These are phyloP conservation scores for Takakia lepidozioides DNA, from an alignment of 225 moss, liverwort and hornwort species.

Conservation along the genomic window DNA sequence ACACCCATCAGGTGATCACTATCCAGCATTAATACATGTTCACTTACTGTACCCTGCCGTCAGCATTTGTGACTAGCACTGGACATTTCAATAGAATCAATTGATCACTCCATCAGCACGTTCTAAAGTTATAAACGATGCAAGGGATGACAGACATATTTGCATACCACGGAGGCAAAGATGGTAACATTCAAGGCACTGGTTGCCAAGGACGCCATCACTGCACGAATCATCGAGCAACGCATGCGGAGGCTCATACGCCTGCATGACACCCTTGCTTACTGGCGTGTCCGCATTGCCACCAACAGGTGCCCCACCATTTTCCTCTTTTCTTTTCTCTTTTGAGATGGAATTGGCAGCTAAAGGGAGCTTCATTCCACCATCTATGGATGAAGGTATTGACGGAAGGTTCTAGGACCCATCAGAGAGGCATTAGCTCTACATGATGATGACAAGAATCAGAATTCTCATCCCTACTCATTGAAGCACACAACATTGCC, in stretches of 20 bases:
- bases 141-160: constrained; percentile 40
- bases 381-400: no score
- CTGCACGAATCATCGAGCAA: constrained; percentile 70
- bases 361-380: no score
- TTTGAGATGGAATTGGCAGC: background rate
- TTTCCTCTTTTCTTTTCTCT: background rate
- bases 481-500: no score
- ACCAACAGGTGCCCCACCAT: constrained; percentile 36
- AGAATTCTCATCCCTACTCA: no score
- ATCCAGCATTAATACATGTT: no score
- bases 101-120: background rate
- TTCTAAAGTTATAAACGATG: background rate
- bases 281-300: constrained; percentile 68
- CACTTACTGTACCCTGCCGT: no score
- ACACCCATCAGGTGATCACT: constrained; percentile 84
- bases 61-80: no score
- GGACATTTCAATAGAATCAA: background rate
- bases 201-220: constrained; percentile 61
- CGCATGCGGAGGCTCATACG: constrained; percentile 83
- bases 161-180: constrained; percentile 73
- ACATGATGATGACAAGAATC: no score
- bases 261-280: constrained; percentile 73
- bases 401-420: no score
- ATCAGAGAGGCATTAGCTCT: no score
- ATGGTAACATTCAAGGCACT: constrained; percentile 62